These are phyloP conservation scores for Colletotrichum incanum DNA, from an alignment of 2,329 filamentous ascomycete genomes.

Conservation along the genomic window DNA sequence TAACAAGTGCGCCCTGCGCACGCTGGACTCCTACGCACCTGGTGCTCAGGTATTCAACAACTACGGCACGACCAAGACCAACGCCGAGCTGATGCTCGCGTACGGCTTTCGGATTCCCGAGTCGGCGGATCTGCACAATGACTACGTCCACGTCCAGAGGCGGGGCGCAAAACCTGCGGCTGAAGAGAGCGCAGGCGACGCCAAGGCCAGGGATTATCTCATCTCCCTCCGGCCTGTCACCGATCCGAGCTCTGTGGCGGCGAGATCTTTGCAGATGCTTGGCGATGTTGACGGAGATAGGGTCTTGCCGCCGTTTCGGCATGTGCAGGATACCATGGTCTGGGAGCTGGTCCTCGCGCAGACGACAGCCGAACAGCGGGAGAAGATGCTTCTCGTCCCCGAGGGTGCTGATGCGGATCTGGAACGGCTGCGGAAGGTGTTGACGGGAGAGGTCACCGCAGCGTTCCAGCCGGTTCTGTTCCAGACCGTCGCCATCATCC, in stretches of 20 bases:
- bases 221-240: slow-evolving; percentile 67
- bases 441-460: slow-evolving; percentile 51
- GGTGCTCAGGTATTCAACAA: slow-evolving; percentile 78
- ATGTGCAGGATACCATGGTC: slow-evolving; percentile 69
- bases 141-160: slow-evolving; percentile 72
- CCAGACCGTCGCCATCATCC: slow-evolving; percentile 58
- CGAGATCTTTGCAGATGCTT: slow-evolving; percentile 56
- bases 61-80: slow-evolving; percentile 80
- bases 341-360: slow-evolving; percentile 63
- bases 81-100: slow-evolving; percentile 77
- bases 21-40: slow-evolving; percentile 47
- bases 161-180: slow-evolving; percentile 50
- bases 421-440: slow-evolving; percentile 48
- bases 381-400: slow-evolving; percentile 48
- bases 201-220: slow-evolving; percentile 59
- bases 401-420: slow-evolving; percentile 42
- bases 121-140: slow-evolving; percentile 67
- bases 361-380: slow-evolving; percentile 52
- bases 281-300: slow-evolving; percentile 46
- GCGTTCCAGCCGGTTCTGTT: slow-evolving; percentile 51
- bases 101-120: slow-evolving; percentile 74
- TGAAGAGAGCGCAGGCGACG: slow-evolving; percentile 44
- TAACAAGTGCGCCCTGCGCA: slow-evolving; percentile 62
- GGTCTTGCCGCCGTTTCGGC: slow-evolving; percentile 60
- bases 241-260: slow-evolving; percentile 65